Percentiles rank a stretch among this genome's conserved stretches.
phyloP scores from a whole-genome alignment of 306 rosid species.

The Pterocarpus santalinus region DNA sequence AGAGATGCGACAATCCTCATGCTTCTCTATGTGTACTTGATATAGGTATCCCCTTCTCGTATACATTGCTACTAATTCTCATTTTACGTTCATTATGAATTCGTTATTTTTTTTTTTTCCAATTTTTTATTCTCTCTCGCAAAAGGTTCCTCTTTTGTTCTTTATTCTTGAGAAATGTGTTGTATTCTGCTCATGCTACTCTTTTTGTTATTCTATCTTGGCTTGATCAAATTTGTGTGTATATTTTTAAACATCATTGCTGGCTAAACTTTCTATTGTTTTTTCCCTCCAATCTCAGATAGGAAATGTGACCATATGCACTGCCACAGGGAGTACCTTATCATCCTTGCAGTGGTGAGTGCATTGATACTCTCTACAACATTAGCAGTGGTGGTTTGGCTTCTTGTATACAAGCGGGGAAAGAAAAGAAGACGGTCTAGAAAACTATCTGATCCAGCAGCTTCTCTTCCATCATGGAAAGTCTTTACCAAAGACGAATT shows the following conservation, averaged over 20 bases:
- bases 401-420: slow-evolving; percentile 84
- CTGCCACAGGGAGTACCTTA: slow-evolving; percentile 89
- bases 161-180: slow-evolving; percentile 34
- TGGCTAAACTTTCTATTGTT: slow-evolving; percentile 30
- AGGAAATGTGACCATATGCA: slow-evolving; percentile 72
- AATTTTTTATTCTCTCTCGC: slow-evolving; percentile 17
- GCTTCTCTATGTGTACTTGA: slow-evolving; percentile 77
- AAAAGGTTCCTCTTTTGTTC: slow-evolving; percentile 17
- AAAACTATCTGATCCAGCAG: slow-evolving; percentile 73
- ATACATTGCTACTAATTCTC: slow-evolving; percentile 15
- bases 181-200: neutral
- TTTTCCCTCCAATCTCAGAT: slow-evolving; percentile 54
- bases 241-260: slow-evolving; percentile 22
- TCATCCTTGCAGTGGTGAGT: slow-evolving; percentile 89
- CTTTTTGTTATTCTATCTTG: slow-evolving; percentile 2
- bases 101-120: slow-evolving; percentile 7
- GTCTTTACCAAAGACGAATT: slow-evolving; percentile 92
- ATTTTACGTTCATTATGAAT: slow-evolving; percentile 23
- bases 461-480: slow-evolving; percentile 90
- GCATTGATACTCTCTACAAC: slow-evolving; percentile 88
- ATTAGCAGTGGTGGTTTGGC: slow-evolving; percentile 89
- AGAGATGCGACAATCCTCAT: slow-evolving; percentile 66
- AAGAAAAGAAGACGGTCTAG: slow-evolving; percentile 90
- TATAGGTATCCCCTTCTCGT: slow-evolving; percentile 61
- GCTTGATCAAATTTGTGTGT: neutral